These are phyloP conservation scores for Sugiyamaella novakii DNA, from an alignment of 1,139 yeast species.

Conservation along the genomic window DNA sequence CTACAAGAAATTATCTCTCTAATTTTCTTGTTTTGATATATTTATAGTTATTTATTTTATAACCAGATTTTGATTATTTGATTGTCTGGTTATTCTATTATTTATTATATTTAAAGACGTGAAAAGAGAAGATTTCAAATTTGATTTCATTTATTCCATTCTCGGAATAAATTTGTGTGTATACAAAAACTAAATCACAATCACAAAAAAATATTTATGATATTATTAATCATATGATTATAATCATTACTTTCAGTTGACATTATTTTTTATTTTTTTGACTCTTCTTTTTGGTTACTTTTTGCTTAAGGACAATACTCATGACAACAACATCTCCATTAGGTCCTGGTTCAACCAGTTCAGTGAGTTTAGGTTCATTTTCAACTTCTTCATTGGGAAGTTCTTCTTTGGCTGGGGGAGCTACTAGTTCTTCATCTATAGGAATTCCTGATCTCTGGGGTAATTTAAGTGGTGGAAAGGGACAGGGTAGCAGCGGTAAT, in stretches of 20 bases:
- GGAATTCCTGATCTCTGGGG: conserved; percentile 22
- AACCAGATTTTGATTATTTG: conserved; percentile 4
- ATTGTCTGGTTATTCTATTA: no score
- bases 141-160: not conserved
- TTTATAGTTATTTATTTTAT: conserved; percentile 3
- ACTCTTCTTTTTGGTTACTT: conserved; percentile 1
- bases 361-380: conserved; percentile 18
- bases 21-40: not conserved
- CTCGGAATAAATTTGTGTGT: not conserved
- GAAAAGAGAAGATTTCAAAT: not conserved
- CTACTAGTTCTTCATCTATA: conserved; percentile 10
- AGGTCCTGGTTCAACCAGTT: conserved; percentile 19
- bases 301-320: conserved; percentile 7
- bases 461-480: conserved; percentile 4
- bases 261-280: not conserved
- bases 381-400: conserved; percentile 9
- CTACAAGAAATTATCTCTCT: not conserved
- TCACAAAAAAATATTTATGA: not conserved
- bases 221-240: conserved; percentile 7
- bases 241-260: not conserved
- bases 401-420: not conserved
- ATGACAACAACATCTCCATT: conserved; percentile 29
- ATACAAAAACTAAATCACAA: not conserved
- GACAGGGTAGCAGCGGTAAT: not conserved
- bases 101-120: not conserved